Evolutionary conservation across 2,329 filamentous ascomycete genomes (phyloP).

Genomic region (Pseudomassariella vexata): DNA sequence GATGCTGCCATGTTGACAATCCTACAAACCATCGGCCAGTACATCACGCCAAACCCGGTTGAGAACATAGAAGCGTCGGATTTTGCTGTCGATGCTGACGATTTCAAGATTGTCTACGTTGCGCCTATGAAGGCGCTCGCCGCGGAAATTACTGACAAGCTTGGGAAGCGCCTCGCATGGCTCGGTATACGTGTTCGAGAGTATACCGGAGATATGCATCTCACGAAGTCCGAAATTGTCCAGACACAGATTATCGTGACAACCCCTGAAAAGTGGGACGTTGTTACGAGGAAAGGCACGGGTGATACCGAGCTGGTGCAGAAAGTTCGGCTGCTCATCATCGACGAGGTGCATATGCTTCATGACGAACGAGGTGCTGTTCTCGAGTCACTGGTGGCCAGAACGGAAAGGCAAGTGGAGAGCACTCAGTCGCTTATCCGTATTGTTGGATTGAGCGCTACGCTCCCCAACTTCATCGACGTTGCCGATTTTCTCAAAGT

Average conservation of each 20-base stretch:
- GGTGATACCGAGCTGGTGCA: constrained; percentile 97
- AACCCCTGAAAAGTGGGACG: constrained; percentile 98
- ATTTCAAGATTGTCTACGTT: constrained; percentile 98
- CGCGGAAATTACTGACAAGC: constrained; percentile 91
- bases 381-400: constrained; percentile 88
- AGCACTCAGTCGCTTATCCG: constrained; percentile 96
- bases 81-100: constrained; percentile 75
- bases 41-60: constrained; percentile 72
- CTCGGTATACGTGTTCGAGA: constrained; percentile 87
- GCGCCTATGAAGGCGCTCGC: constrained; percentile 98
- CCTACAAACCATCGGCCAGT: constrained; percentile 82
- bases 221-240: constrained; percentile 93
- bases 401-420: constrained; percentile 94
- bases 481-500: constrained; percentile 96
- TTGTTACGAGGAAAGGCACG: constrained; percentile 93
- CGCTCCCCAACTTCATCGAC: constrained; percentile 92
- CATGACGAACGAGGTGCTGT: constrained; percentile 96
- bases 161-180: constrained; percentile 89
- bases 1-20: constrained; percentile 97
- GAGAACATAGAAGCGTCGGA: constrained; percentile 69
- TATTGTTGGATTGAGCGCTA: constrained; percentile 91
- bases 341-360: constrained; percentile 99
- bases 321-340: constrained; percentile 92
- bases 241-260: constrained; percentile 98
- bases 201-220: constrained; percentile 96